Conservation (phyloP, 306 rosid species). For the Ormosia emarginata region DNA sequence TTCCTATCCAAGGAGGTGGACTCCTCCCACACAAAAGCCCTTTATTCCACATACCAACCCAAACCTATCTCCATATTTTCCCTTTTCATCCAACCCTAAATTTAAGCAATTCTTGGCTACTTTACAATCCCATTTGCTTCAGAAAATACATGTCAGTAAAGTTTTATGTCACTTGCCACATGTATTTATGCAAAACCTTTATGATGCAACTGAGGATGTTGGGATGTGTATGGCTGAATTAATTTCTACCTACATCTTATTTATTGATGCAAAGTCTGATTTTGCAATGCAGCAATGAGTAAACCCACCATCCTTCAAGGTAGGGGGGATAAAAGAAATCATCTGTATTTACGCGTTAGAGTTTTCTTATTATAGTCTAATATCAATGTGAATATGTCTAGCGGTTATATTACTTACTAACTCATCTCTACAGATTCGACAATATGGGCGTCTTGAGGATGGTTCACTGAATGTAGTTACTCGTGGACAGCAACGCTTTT, state of each 20-base stretch:
- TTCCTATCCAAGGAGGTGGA: not conserved
- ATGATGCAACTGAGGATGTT: slow-evolving; percentile 4
- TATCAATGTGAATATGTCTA: slow-evolving; percentile 10
- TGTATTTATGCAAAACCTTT: slow-evolving; percentile 9
- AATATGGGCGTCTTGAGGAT: slow-evolving; percentile 70
- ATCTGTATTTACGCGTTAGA: not conserved
- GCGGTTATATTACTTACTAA: slow-evolving; percentile 21
- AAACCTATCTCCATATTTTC: not conserved
- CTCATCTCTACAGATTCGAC: slow-evolving; percentile 64
- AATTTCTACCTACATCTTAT: not conserved
- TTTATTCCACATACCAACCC: not conserved
- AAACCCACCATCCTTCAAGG: not conserved
- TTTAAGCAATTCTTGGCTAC: not conserved
- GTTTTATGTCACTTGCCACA: not conserved
- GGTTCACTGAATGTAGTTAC: slow-evolving; percentile 86
- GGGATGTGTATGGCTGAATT: not conserved
- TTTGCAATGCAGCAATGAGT: slow-evolving; percentile 6
- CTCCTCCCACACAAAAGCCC: not conserved
- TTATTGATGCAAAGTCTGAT: slow-evolving; percentile 2
- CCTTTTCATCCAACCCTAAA: not conserved
- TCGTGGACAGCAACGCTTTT: slow-evolving; percentile 92
- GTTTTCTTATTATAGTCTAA: not conserved
- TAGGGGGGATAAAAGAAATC: not conserved
- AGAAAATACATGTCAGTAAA: not conserved
- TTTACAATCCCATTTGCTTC: not conserved